Base-by-base conservation (phyloP, 2,329 filamentous ascomycete genomes). In the Epichloe gansuensis region DNA sequence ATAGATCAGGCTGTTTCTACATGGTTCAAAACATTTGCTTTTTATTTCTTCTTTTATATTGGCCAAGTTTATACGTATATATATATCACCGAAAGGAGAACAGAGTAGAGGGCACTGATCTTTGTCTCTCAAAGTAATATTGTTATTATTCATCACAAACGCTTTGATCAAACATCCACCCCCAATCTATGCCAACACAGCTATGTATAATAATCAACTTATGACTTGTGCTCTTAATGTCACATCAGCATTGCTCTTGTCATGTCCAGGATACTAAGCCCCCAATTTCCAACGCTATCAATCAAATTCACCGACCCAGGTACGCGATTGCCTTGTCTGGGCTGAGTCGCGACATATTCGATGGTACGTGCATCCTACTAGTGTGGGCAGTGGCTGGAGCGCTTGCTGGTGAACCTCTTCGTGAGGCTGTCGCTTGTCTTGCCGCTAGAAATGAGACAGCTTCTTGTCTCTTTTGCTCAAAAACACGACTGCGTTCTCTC, bases 391-490 rank as follows among this genome's bases (percentile, higher is more conserved):
- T 47, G 41, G 61, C 51, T 21, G 58, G 55, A 38, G 58, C 57
- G 23, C 58, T 63, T 12, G 62, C 64, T 1, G 66, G 64, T 7
- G 67, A 67, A 2, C 53, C 56, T 55, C 62, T 63, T 43, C 65
- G 62, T 35, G 61, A 62, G 15, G 49, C 41, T 11, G 54, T 46
- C 2, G 54, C 54, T 46, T 63, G 62, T 42, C 53, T 61, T n/a
- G 61, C 58, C 3, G 63, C 60, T 27, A 78, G 55, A 41, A 67
- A 67, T 21, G 65, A 65, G 21, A 72, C 62, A 3, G 76, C 75
- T 54, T 76, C 71, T 41, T 66, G 65, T 42, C 77, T 69, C 55
- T 62, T 71, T 50, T 60, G 54, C 60, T 80, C 77, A 57, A 81
- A 81, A 1, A 62, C 53, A 6, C 67, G 66, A 51, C 74, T 78